Evolutionary conservation across 768 basidiomycete species (phyloP).

Genomic region (Hygrophorus pudorinus): DNA sequence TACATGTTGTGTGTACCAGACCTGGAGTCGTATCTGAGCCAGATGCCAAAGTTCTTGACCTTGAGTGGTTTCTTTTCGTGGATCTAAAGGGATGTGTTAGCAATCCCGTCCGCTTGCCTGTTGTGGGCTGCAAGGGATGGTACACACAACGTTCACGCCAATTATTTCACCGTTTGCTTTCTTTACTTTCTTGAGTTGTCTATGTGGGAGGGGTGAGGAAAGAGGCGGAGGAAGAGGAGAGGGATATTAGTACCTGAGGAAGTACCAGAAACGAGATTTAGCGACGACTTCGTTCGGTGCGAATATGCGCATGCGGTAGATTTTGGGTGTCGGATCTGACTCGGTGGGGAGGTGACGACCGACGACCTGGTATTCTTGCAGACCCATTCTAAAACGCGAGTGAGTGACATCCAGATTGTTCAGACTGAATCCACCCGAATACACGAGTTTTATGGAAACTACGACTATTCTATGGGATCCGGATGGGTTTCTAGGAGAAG

Average conservation of each 20-base stretch:
- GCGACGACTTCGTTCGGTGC: constrained; percentile 98
- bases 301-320: constrained; percentile 99
- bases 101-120: constrained; percentile 73
- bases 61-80: constrained; percentile 96
- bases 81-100: constrained; percentile 51
- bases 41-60: constrained; percentile 99
- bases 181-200: constrained; percentile 98
- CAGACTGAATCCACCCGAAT: too few relatives aligned
- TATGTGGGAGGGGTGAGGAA: constrained; percentile 15
- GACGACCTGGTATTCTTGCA: constrained; percentile 92
- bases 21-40: constrained; percentile 98
- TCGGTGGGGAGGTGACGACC: constrained; percentile 96
- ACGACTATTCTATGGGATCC: too few relatives aligned
- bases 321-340: constrained; percentile 89
- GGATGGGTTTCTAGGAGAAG: too few relatives aligned
- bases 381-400: too few relatives aligned
- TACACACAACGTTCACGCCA: constrained; percentile 93
- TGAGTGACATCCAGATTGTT: too few relatives aligned
- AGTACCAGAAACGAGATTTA: constrained; percentile 99
- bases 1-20: constrained; percentile 99
- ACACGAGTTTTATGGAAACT: too few relatives aligned
- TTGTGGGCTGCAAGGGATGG: constrained; percentile 71
- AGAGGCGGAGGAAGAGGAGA: neutral
- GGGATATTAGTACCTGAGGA: constrained; percentile 58
- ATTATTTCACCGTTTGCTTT: constrained; percentile 99